Base-by-base conservation (phyloP, 371 early-diverging fungal genomes). In the Mucor saturninus region DNA sequence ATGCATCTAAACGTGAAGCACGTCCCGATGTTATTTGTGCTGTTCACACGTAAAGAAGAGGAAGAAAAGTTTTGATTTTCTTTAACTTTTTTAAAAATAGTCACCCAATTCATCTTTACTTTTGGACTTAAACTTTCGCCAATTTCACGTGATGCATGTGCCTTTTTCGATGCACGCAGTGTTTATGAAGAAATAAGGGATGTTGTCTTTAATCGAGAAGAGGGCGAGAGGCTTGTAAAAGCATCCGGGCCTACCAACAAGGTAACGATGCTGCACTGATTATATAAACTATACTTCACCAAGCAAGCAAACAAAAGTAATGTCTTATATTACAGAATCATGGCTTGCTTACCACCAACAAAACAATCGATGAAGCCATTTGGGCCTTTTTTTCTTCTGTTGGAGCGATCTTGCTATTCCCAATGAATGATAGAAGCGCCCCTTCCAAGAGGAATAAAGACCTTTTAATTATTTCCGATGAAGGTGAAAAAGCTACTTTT, bases 81-180 rank as follows among this genome's bases (percentile, higher is more conserved):
- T 45, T 43, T 61, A 10, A 5, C n/a, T 11, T 11, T 35, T 38
- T 26, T 13, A 13, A 21, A 21, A 29, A 5, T 60, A 84, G 83
- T 21, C 87, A 87, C 62, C n/a, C n/a, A n/a, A n/a, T n/a, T n/a
- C n/a, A n/a, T 85, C 46, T 83, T 86, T 26, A 60, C 80, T 0
- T 52, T 84, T 9, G 86, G 80, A 6, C 62, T 73, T 43, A 68
- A 69, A 6, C 46, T 87, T 21, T 63, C 79, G 38, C 86, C 85
- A 0, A 82, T 87, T 39, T 77, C 85, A 40, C 87, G 85, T 68
- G 87, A 87, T 51, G 76, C 87, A 0, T 87, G 87, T 56, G 81
- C 82, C 14, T 87, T 87, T 57, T 84, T 78, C 61, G 69, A 76
- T 0, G 57, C 70, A 38, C 87, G 85, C 30, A 55, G 66, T 15